Percentiles rank a stretch among this genome's conserved stretches.
phyloP scores from a whole-genome alignment of 2,329 filamentous ascomycete species.

The Cladophialophora exuberans region DNA sequence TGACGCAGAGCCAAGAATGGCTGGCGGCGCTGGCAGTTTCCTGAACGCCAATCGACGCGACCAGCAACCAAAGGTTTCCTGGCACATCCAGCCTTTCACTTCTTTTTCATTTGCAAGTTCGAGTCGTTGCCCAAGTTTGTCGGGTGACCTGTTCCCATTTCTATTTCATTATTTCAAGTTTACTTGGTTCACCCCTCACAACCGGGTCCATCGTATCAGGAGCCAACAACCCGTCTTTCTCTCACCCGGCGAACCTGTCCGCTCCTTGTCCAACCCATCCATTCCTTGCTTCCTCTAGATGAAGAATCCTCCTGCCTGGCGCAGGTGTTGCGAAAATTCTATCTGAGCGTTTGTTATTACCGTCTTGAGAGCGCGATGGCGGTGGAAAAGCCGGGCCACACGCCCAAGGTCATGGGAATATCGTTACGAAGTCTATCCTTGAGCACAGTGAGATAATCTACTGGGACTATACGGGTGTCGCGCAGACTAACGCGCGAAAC shows the following conservation, averaged over 20 bases:
- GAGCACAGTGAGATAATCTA: constrained; percentile 41
- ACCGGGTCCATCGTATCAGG: constrained; percentile 17
- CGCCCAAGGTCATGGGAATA: constrained; percentile 38
- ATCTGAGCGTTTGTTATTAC: not conserved
- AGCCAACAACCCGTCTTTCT: not conserved
- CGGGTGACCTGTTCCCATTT: constrained; percentile 18
- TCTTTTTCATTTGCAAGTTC: not conserved
- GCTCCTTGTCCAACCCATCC: constrained; percentile 24
- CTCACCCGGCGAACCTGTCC: constrained; percentile 21
- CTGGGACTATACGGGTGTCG: not conserved
- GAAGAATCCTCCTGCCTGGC: constrained; percentile 22
- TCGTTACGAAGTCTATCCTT: constrained; percentile 42
- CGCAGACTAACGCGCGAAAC: constrained; percentile 22
- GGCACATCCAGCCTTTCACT: not conserved
- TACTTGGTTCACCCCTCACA: constrained; percentile 3
- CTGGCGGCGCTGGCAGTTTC: not conserved
- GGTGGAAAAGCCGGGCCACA: constrained; percentile 18
- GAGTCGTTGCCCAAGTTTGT: constrained; percentile 16
- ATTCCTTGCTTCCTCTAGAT: constrained; percentile 3
- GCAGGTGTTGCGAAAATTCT: constrained; percentile 14
- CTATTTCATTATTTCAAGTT: no score
- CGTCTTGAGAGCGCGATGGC: constrained; percentile 20
- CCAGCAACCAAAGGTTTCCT: constrained; percentile 7
- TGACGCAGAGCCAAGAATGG: constrained; percentile 13
- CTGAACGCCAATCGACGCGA: constrained; percentile 14